Evolutionary conservation across 164 flowering plant genomes (phyloP).

Genomic region (Aristolochia fimbriata): DNA sequence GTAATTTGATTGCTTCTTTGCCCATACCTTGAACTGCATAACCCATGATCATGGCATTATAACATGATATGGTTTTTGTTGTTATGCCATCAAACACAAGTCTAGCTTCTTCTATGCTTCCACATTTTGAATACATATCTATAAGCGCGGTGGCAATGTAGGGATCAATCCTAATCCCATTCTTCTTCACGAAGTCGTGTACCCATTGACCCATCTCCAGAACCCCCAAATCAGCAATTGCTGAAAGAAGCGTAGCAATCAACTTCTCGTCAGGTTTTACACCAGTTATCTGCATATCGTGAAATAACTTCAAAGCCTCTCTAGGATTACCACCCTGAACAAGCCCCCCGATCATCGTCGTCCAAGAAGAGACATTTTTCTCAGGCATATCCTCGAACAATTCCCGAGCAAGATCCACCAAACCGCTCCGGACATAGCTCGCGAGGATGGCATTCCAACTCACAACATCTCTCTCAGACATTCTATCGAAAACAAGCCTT

Average conservation of each 20-base stretch:
- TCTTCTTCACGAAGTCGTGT: constrained; percentile 11
- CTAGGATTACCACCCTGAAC: constrained; percentile 9
- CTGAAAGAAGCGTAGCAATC: constrained; percentile 13
- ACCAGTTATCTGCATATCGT: constrained; percentile 15
- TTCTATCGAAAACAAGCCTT: constrained; percentile 11
- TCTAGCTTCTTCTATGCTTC: constrained; percentile 16
- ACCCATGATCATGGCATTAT: constrained; percentile 26
- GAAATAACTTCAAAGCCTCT: constrained; percentile 16
- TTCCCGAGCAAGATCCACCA: constrained; percentile 13
- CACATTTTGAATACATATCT: constrained; percentile 22
- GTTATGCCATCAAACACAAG: constrained; percentile 24
- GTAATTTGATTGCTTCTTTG: constrained; percentile 15
- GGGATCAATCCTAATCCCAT: constrained; percentile 11
- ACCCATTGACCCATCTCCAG: constrained; percentile 17
- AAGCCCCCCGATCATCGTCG: constrained; percentile 11
- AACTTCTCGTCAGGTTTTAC: constrained; percentile 8
- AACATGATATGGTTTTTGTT: constrained; percentile 17
- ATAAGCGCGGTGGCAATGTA: constrained; percentile 18
- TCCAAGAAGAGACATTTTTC: constrained; percentile 17
- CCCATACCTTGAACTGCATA: constrained; percentile 23
- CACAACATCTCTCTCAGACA: constrained; percentile 13
- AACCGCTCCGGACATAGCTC: constrained; percentile 13
- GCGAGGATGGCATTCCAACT: constrained; percentile 21
- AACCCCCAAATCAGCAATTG: constrained; percentile 17
- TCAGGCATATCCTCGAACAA: constrained; percentile 16